Conservation (phyloP, 768 basidiomycete genomes). For the Kwoniella mangroviensis region DNA sequence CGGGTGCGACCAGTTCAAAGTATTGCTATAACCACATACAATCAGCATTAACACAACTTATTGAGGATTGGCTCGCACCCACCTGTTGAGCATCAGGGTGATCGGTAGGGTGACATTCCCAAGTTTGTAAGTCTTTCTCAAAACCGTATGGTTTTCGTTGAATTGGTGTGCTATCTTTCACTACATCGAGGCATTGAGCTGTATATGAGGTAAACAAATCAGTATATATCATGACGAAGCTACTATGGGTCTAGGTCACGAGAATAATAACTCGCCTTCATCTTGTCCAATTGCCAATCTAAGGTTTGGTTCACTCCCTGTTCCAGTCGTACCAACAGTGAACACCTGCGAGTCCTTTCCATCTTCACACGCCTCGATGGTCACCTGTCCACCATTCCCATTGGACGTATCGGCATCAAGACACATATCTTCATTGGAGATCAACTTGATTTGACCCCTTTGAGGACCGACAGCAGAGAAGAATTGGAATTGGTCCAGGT, state of each 20-base stretch:
- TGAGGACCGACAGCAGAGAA: conserved; percentile 7
- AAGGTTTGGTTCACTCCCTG: conserved; percentile 5
- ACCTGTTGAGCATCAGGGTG: conserved; percentile 13
- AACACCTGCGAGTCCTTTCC: conserved; percentile 7
- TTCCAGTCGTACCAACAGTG: conserved; percentile 12
- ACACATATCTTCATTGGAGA: conserved; percentile 7
- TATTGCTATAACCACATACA: not conserved
- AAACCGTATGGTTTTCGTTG: conserved; percentile 20
- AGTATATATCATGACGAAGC: not conserved
- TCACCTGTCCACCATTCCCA: conserved; percentile 5
- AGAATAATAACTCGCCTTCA: not conserved
- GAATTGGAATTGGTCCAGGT: conserved; percentile 10
- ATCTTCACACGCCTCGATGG: conserved; percentile 20
- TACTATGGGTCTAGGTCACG: not conserved
- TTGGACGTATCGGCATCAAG: conserved; percentile 13
- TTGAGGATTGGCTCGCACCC: not conserved
- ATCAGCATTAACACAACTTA: not conserved
- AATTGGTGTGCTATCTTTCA: conserved; percentile 1
- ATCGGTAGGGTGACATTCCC: conserved; percentile 18
- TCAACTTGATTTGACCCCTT: conserved; percentile 10
- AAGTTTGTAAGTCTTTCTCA: conserved; percentile 18
- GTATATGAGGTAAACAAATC: not conserved
- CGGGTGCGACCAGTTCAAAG: not conserved
- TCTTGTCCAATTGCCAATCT: not conserved
- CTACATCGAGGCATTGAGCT: conserved; percentile 23